Base-by-base conservation (phyloP, 2,329 filamentous ascomycete genomes). In the Colletotrichum navitas region DNA sequence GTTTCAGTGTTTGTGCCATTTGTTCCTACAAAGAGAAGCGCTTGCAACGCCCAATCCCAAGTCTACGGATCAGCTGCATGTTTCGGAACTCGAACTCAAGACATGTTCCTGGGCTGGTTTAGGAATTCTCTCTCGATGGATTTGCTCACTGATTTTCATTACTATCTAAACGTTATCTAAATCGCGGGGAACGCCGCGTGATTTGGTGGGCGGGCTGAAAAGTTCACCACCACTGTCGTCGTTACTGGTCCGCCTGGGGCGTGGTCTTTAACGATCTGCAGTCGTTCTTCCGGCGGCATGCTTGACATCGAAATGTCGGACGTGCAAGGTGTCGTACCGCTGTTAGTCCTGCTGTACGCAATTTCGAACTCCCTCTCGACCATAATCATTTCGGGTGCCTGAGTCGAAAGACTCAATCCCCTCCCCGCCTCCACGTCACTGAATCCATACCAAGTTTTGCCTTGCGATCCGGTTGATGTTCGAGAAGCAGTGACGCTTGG, bases 191-290 rank as follows among this genome's bases (percentile, higher is more conserved):
- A 63, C 1, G 47, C 61, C 7, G 61, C 24, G n/a, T 63, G 32
- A 7, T 54, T 36, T 4, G 61, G 36, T 8, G 47, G 47, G 21
- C 61, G 61, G 24, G 61, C 24, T 6, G 65, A 60, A 8, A 65
- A 68, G 1, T 60, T 63, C 36, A 71, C 61, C 36, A 71, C 59
- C 34, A 68, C 68, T 7, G 65, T 63, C 8, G 68, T 71, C 12
- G 65, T 68, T 12, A 68, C 49, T 11, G 41, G 41, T 16, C 68
- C 68, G 7, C 68, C 68, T 8, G 68, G 65, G 2, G 36, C 65
- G 7, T 68, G 26, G 7, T 54, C 54, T 45, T 68, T 71, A 3
- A 68, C 21, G 41, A 71, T 54, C n/a, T 54, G 52, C 24, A 71
- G 63, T 24, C 58, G 52, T 45, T 71, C 65, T 5, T 64, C 52